phyloP scores from a whole-genome alignment of 2,329 filamentous ascomycete species.

The Bimuria novae-zelandiae region DNA sequence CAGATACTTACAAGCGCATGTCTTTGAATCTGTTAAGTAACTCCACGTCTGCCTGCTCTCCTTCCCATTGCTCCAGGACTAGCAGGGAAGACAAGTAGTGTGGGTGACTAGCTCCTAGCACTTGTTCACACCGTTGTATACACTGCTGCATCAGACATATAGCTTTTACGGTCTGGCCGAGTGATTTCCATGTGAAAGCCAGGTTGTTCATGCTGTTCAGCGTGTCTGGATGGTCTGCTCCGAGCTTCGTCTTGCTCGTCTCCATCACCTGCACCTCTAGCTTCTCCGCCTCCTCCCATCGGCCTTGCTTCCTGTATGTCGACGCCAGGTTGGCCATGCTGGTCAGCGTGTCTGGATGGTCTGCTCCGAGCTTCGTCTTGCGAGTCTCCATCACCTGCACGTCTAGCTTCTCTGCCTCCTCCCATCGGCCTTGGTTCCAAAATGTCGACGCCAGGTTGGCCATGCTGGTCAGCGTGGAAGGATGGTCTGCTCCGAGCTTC shows the following conservation, averaged over 20 bases:
- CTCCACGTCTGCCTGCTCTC: constrained; percentile 3
- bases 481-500: constrained; percentile 1
- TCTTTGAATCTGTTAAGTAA: neutral
- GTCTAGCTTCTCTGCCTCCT: no score
- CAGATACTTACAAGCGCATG: no score
- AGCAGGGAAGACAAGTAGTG: constrained; percentile 7
- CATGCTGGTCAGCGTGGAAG: constrained; percentile 2
- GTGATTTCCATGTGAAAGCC: constrained; percentile 6
- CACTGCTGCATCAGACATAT: constrained; percentile 7
- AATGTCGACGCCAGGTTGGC: no score
- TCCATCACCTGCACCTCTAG: no score
- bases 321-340: no score
- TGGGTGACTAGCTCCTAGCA: constrained; percentile 9
- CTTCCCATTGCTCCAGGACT: constrained; percentile 6
- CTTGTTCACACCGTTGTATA: neutral
- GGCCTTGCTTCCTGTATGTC: no score
- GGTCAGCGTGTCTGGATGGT: no score
- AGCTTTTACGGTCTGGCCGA: constrained; percentile 1
- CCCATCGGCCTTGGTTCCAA: no score
- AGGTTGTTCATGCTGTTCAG: constrained; percentile 6
- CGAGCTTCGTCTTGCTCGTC: neutral
- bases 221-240: neutral
- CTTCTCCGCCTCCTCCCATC: no score
- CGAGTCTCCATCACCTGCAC: no score
- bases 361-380: no score